A percentile compares a stretch with the other conserved stretches of the same genome.
phyloP scores from a whole-genome alignment of 31 red algal species.

The Asparagopsis taxiformis region DNA sequence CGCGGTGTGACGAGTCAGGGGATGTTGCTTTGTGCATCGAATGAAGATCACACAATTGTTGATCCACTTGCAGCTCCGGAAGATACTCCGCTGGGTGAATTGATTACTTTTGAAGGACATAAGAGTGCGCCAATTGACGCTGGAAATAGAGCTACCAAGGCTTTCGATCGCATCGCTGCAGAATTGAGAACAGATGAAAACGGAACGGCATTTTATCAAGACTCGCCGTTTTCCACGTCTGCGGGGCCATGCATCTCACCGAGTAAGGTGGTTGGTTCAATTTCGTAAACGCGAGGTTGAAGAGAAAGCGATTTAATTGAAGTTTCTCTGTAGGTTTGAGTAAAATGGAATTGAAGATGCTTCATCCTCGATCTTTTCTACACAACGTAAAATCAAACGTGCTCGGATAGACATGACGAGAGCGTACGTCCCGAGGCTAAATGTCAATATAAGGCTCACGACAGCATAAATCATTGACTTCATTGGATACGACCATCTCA shows the following conservation, averaged over 20 bases:
- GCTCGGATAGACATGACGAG: background rate
- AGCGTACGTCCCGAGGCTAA: slow-evolving; percentile 1
- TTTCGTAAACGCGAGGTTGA: slow-evolving; percentile 26
- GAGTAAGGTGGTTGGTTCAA: slow-evolving; percentile 39
- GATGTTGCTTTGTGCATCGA: slow-evolving; percentile 92
- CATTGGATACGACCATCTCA: slow-evolving; percentile 49
- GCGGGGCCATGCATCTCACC: slow-evolving; percentile 55
- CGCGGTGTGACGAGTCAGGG: slow-evolving; percentile 80
- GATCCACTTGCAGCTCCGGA: slow-evolving; percentile 74
- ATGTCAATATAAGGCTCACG: background rate
- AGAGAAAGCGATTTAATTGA: slow-evolving; percentile 1
- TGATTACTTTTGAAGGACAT: slow-evolving; percentile 84
- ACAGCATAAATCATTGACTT: slow-evolving; percentile 17
- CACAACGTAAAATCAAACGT: too few relatives aligned
- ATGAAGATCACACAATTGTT: slow-evolving; percentile 71
- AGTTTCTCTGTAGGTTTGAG: background rate
- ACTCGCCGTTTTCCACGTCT: slow-evolving; percentile 44
- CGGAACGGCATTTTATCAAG: slow-evolving; percentile 77
- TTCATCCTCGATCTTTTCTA: background rate
- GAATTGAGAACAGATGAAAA: slow-evolving; percentile 54
- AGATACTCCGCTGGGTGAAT: slow-evolving; percentile 56
- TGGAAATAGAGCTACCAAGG: slow-evolving; percentile 85
- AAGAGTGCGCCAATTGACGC: slow-evolving; percentile 59
- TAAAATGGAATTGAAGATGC: background rate
- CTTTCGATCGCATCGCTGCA: slow-evolving; percentile 78